Evolutionary conservation across 2,329 filamentous ascomycete genomes (phyloP), one percentile per base, ranked within the genome.

Genomic region (Exophiala phaeomuriformis): DNA sequence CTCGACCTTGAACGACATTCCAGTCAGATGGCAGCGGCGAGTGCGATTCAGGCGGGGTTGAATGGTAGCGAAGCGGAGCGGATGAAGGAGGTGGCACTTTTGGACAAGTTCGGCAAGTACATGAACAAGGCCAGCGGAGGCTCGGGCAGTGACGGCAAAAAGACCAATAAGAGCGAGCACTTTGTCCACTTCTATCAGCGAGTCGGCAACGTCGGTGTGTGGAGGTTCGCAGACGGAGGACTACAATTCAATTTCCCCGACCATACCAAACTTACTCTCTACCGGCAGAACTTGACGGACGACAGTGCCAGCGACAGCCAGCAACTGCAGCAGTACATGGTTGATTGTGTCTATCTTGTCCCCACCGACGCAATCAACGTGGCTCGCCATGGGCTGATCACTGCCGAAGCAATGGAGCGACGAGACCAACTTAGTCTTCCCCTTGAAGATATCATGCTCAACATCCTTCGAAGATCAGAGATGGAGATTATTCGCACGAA

Each of bases 161-260:
- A 4, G 47, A 58, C 42, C 47, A 64, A 43, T 3, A 64, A 57
- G n/a, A 65, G 65, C 9, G 64, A 64, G 4, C 70, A 71, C 29
- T 75, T 73, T 55, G 68, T 77, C 60, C 75, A 74, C 48, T 77
- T 76, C 62, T 77, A 76, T 61, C 73, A 77, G 59, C 67, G 75
- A 8, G 63, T 77, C 12, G 75, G 75, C 4, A 77, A 77, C 57
- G 74, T 77, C n/a, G 74, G 74, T n/a, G 70, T 76, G 39, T 77
- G 75, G 75, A 73, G 73, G 2, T 77, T 76, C 57, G 72, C 70
- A 28, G 71, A 76, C 55, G 73, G 74, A 3, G 70, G 72, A 49
- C 71, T 77, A 55, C 75, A 76, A 61, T 76, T 77, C 65, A 77
- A 77, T 58, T 77, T 77, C 59, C 75, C 75, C 2, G 75, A 77